Base-by-base conservation (phyloP, 495 filamentous ascomycete species). In the Wilcoxina mikolae region DNA sequence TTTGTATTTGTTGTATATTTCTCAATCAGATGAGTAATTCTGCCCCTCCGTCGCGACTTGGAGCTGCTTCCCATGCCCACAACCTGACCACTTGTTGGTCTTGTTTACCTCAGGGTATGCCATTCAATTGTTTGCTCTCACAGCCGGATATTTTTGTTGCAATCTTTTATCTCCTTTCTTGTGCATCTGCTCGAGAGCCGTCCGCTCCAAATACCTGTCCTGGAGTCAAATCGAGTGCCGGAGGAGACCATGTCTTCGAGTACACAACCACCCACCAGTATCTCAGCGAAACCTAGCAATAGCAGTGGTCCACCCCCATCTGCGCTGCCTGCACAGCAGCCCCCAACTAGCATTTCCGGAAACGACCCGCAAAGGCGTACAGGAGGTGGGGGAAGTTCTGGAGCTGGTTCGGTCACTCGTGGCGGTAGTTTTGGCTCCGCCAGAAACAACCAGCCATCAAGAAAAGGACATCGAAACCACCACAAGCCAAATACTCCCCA, bases 371-470 rank as follows among this genome's bases (percentile, higher is more conserved):
- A 83, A 63, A 71, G 78, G 64, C 77, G 82, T 54, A 67, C 69
- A 45, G 80, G 81, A 50, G 76, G 76, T 45, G 80, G 79, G 28
- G 78, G 82, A 64, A 60, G 25, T 52, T 12, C 61, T 35, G 77
- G 81, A 35, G 72, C 79, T 49, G 78, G 78, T 42, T 70, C 79
- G 15, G 74, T 71, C 12, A 73, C 80, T 42, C 75, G 78, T 33
- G 67, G 64, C 29, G 65, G 73, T 4, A 69, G n/a, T n/a, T n/a
- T n/a, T n/a, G n/a, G n/a, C n/a, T n/a, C n/a, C 71, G 18, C 69
- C 80, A 3, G 85, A 56, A 94, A 88, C 70, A 80, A 75, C 53
- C 90, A 95, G 71, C 70, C 70, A 23, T 70, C 75, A 49, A 81
- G 80, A 68, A 86, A 79, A 67, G 85, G 85, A 66, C 85, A 94